phyloP scores from a whole-genome alignment of 1,139 yeast species.

The Taiozyma sp. region DNA sequence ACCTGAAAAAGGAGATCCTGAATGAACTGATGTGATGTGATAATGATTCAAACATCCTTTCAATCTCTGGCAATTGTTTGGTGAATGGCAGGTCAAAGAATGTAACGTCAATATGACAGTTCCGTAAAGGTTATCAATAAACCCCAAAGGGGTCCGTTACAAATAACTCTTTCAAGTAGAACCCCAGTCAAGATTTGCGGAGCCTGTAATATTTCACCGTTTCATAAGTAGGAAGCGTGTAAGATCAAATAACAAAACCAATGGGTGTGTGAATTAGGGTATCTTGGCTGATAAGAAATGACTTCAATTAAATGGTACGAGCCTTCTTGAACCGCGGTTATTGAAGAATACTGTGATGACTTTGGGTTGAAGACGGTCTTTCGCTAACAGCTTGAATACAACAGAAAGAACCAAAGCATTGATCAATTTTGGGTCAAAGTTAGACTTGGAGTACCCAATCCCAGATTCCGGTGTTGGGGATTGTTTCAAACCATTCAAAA shows the following conservation, averaged over 20 bases:
- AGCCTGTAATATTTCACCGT: no score
- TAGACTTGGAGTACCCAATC: slow-evolving; percentile 56
- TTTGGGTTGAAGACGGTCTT: slow-evolving; percentile 55
- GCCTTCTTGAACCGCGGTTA: slow-evolving; percentile 63
- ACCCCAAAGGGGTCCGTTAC: slow-evolving; percentile 98
- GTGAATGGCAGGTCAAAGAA: no score
- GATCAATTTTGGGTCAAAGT: slow-evolving; percentile 57
- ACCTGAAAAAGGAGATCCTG: slow-evolving; percentile 1
- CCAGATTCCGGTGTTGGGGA: slow-evolving; percentile 52
- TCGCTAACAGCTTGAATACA: slow-evolving; percentile 68
- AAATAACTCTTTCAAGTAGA: slow-evolving; percentile 72
- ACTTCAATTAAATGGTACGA: slow-evolving; percentile 75
- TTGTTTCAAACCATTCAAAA: slow-evolving; percentile 54
- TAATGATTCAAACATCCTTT: no score
- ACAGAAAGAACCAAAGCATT: slow-evolving; percentile 82
- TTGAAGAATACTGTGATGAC: slow-evolving; percentile 64
- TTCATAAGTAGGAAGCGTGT: slow-evolving; percentile 57
- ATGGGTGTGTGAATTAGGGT: slow-evolving; percentile 89
- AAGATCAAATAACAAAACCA: slow-evolving; percentile 77
- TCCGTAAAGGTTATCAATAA: slow-evolving; percentile 79
- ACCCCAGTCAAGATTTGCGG: slow-evolving; percentile 85
- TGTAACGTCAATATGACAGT: slow-evolving; percentile 34
- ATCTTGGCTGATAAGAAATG: slow-evolving; percentile 85
- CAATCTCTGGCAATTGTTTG: no score
- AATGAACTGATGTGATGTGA: slow-evolving; percentile 21